A percentile compares a stretch with the other conserved stretches of the same genome.
Evolutionary conservation across 768 basidiomycete species (phyloP).

Genomic region (Neoboletus subvelutipes): DNA sequence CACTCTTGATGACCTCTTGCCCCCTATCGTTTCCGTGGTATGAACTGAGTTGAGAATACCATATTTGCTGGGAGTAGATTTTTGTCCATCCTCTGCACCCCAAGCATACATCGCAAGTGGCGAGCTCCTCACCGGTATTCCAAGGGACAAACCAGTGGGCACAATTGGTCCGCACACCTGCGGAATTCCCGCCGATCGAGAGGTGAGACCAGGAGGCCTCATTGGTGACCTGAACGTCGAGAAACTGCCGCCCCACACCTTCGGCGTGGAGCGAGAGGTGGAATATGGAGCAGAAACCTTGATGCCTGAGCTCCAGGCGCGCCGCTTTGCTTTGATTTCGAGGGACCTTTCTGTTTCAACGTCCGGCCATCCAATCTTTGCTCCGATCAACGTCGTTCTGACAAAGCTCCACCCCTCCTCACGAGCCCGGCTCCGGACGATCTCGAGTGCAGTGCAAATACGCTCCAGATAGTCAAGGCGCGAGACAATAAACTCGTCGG

Average conservation of each 20-base stretch:
- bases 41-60: slow-evolving; percentile 18
- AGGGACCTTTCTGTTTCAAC: slow-evolving; percentile 37
- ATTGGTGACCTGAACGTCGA: background rate
- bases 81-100: slow-evolving; percentile 39
- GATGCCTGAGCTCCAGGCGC: slow-evolving; percentile 64
- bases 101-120: slow-evolving; percentile 44
- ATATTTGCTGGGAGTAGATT: slow-evolving; percentile 15
- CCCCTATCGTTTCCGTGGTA: slow-evolving; percentile 10
- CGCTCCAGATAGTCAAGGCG: slow-evolving; percentile 32
- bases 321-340: slow-evolving; percentile 57
- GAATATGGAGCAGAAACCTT: slow-evolving; percentile 36
- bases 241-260: slow-evolving; percentile 20
- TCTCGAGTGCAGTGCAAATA: slow-evolving; percentile 41
- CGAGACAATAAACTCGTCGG: slow-evolving; percentile 16
- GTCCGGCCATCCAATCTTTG: slow-evolving; percentile 29
- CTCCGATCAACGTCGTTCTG: slow-evolving; percentile 27
- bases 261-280: background rate
- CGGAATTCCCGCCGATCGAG: background rate
- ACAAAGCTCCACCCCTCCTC: slow-evolving; percentile 40
- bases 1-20: slow-evolving; percentile 19
- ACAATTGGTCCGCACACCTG: slow-evolving; percentile 22
- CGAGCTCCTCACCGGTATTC: slow-evolving; percentile 50
- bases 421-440: slow-evolving; percentile 43
- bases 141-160: slow-evolving; percentile 44
- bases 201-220: slow-evolving; percentile 24